These are phyloP conservation scores for Astrothelium macrocarpum DNA, from an alignment of 495 filamentous ascomycete genomes.

Conservation along the genomic window DNA sequence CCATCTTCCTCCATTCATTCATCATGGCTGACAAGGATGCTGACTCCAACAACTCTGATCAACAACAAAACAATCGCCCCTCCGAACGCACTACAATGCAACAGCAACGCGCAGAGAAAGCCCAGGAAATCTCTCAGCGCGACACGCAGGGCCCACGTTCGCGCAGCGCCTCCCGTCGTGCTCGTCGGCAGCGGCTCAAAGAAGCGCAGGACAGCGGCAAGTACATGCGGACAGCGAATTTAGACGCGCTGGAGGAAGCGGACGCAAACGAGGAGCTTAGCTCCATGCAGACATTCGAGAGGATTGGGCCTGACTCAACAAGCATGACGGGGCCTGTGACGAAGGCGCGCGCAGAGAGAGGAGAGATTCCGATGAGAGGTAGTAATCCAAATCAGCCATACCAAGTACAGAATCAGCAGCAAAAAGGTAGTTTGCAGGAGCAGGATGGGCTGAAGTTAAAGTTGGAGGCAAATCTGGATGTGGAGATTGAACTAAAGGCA, in stretches of 20 bases:
- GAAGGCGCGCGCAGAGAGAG: conserved; percentile 35
- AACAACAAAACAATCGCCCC: conserved; percentile 25
- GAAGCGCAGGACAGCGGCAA: conserved; percentile 29
- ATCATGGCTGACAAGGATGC: conserved; percentile 1
- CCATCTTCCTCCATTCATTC: background rate
- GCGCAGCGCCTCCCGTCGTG: conserved; percentile 29
- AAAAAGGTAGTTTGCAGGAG: conserved; percentile 24
- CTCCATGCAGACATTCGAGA: conserved; percentile 41
- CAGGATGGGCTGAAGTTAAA: conserved; percentile 34
- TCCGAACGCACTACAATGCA: conserved; percentile 9
- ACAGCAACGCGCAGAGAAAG: conserved; percentile 25
- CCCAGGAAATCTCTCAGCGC: conserved; percentile 20
- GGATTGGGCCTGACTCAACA: conserved; percentile 39
- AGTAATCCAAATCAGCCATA: conserved; percentile 34
- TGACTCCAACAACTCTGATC: conserved; percentile 24
- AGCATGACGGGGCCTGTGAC: conserved; percentile 43
- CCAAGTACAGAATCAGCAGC: conserved; percentile 22
- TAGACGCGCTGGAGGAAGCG: conserved; percentile 37
- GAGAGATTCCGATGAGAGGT: conserved; percentile 37
- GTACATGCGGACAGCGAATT: conserved; percentile 34
- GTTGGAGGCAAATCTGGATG: conserved; percentile 37
- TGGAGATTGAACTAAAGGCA: conserved; percentile 40
- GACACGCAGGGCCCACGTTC: conserved; percentile 20
- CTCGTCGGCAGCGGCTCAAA: conserved; percentile 31
- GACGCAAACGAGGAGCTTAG: conserved; percentile 33